Conservation (phyloP, 306 rosid genomes). For the Abrus precatorius region DNA sequence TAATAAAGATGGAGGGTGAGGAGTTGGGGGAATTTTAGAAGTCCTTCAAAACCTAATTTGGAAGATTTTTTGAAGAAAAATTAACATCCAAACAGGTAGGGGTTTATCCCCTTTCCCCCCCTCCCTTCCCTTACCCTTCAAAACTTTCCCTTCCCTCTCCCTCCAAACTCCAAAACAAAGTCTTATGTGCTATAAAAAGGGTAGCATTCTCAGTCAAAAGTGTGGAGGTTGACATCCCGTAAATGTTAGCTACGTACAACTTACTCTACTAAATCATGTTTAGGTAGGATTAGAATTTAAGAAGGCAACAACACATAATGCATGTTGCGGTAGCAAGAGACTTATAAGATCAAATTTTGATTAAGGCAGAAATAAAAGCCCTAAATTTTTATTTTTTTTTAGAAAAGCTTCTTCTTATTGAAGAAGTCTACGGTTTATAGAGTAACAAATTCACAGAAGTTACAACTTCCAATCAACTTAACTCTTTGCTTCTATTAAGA, state of each 20-base stretch:
- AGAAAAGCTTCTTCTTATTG: constrained; percentile 21
- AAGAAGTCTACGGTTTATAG: constrained; percentile 32
- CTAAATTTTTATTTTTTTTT: not conserved
- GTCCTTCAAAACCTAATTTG: too few relatives aligned
- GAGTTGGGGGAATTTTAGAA: too few relatives aligned
- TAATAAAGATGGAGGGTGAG: too few relatives aligned
- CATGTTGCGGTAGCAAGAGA: constrained; percentile 33
- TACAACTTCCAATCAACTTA: constrained; percentile 31
- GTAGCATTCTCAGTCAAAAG: constrained; percentile 3
- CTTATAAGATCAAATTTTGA: constrained; percentile 39
- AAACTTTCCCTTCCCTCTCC: too few relatives aligned
- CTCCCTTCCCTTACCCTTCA: too few relatives aligned
- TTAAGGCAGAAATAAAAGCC: constrained; percentile 35
- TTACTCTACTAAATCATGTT: not conserved
- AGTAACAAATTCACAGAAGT: constrained; percentile 20
- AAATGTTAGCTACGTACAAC: not conserved
- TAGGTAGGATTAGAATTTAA: constrained; percentile 20
- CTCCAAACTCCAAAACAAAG: too few relatives aligned
- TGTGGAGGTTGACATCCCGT: not conserved
- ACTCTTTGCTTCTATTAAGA: not conserved
- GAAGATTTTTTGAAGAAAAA: too few relatives aligned
- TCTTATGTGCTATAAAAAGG: not conserved
- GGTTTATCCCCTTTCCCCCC: too few relatives aligned
- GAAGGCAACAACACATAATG: constrained; percentile 31
- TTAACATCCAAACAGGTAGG: too few relatives aligned